A percentile compares a stretch with the other conserved stretches of the same genome.
These are phyloP conservation scores for Backusella psychrophila DNA, from an alignment of 192 early-diverging fungal species.

Conservation along the genomic window DNA sequence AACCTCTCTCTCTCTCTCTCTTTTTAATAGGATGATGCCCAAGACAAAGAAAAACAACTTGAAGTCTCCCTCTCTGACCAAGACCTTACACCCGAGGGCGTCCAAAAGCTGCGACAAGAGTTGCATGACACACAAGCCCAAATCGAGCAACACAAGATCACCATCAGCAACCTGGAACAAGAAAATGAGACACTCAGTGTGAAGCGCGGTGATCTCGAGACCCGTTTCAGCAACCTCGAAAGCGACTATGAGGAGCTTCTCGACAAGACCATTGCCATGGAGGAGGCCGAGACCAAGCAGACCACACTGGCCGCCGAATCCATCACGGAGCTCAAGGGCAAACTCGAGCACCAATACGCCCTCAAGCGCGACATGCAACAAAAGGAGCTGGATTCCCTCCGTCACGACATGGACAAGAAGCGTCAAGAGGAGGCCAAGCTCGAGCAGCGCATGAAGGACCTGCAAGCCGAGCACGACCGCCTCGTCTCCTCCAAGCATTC, in stretches of 20 bases:
- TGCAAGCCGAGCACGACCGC: slow-evolving; percentile 55
- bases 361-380: slow-evolving; percentile 75
- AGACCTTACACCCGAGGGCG: slow-evolving; percentile 51
- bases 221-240: slow-evolving; percentile 64
- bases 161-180: slow-evolving; percentile 59
- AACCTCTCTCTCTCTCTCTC: background rate
- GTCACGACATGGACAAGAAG: slow-evolving; percentile 65
- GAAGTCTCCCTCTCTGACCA: slow-evolving; percentile 46
- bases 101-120: slow-evolving; percentile 62
- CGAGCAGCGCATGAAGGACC: slow-evolving; percentile 54
- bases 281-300: slow-evolving; percentile 56
- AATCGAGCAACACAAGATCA: slow-evolving; percentile 61
- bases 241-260: slow-evolving; percentile 84
- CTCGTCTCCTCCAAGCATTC: background rate
- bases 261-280: slow-evolving; percentile 55
- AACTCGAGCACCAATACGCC: slow-evolving; percentile 84
- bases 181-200: slow-evolving; percentile 57
- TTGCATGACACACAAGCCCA: slow-evolving; percentile 64
- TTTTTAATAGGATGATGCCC: slow-evolving; percentile 48
- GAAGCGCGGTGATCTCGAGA: slow-evolving; percentile 69
- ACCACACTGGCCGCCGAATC: slow-evolving; percentile 64
- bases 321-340: slow-evolving; percentile 78
- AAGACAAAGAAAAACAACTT: slow-evolving; percentile 66
- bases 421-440: slow-evolving; percentile 64
- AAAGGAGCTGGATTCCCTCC: slow-evolving; percentile 73